phyloP scores from a whole-genome alignment of 2,329 filamentous ascomycete species.

The Talaromyces sp. region DNA sequence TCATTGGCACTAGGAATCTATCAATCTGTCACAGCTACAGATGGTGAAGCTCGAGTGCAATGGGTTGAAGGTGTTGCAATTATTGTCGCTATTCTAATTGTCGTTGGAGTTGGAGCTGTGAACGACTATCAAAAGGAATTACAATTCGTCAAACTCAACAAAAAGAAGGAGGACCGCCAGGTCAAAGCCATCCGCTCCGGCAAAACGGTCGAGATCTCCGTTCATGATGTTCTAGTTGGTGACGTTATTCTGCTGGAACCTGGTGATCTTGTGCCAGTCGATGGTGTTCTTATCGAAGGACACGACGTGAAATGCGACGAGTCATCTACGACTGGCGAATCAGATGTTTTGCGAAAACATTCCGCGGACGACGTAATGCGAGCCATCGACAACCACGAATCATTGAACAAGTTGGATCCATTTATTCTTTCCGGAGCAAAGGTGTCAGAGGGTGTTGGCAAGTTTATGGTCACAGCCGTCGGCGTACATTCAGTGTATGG shows the following conservation, averaged over 20 bases:
- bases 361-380: constrained; percentile 62
- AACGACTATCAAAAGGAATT: constrained; percentile 82
- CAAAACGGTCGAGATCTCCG: constrained; percentile 63
- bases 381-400: constrained; percentile 59
- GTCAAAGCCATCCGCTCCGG: constrained; percentile 77
- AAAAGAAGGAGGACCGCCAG: constrained; percentile 71
- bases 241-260: constrained; percentile 71
- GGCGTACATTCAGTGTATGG: constrained; percentile 72
- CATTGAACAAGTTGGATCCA: constrained; percentile 65
- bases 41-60: constrained; percentile 58
- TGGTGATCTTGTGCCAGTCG: constrained; percentile 68
- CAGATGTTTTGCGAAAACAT: constrained; percentile 66
- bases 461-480: constrained; percentile 70
- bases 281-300: constrained; percentile 66
- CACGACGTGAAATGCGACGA: constrained; percentile 68
- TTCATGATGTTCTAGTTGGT: constrained; percentile 69
- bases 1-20: constrained; percentile 73
- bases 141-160: constrained; percentile 75
- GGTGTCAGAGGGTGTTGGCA: constrained; percentile 70
- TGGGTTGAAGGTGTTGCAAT: constrained; percentile 83
- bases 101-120: constrained; percentile 70
- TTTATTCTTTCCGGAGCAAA: constrained; percentile 80
- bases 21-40: constrained; percentile 60
- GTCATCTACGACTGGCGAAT: constrained; percentile 73
- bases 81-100: constrained; percentile 70